These are phyloP conservation scores for Leccinum subspadiceum DNA, from an alignment of 1,284 basidiomycete species.

Conservation along the genomic window DNA sequence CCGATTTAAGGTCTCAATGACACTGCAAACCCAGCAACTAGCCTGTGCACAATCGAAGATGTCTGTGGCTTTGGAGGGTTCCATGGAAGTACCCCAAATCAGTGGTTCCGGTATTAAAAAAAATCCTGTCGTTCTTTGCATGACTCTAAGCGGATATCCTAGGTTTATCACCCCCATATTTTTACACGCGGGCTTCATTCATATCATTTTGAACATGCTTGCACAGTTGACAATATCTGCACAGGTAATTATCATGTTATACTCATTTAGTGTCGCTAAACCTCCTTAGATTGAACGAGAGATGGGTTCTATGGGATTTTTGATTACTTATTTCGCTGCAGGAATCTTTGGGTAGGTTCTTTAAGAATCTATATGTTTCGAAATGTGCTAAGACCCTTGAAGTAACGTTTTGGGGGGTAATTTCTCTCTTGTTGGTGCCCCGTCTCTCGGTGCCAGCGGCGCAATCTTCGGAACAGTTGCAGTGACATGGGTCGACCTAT, in stretches of 20 bases:
- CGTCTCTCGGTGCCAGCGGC: slow-evolving; percentile 91
- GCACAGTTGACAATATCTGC: slow-evolving; percentile 81
- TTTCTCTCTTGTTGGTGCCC: slow-evolving; percentile 85
- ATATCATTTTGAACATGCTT: slow-evolving; percentile 86
- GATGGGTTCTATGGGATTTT: slow-evolving; percentile 83
- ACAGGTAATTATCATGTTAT: slow-evolving; percentile 49
- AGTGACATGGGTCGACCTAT: slow-evolving; percentile 84
- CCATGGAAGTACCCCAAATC: slow-evolving; percentile 65
- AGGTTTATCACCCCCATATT: slow-evolving; percentile 88
- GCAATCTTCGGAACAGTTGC: slow-evolving; percentile 93
- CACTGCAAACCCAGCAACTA: slow-evolving; percentile 68
- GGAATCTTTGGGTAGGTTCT: slow-evolving; percentile 80
- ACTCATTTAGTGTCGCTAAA: slow-evolving; percentile 1
- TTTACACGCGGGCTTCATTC: slow-evolving; percentile 89
- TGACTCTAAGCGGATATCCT: slow-evolving; percentile 14
- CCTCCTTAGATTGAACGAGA: slow-evolving; percentile 71
- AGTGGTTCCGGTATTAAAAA: slow-evolving; percentile 71
- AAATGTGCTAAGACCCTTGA: slow-evolving; percentile 9
- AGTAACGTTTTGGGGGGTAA: slow-evolving; percentile 89
- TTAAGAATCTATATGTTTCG: neutral
- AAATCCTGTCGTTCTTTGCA: neutral
- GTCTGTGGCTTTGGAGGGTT: slow-evolving; percentile 92
- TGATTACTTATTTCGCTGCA: slow-evolving; percentile 82
- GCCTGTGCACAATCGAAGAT: slow-evolving; percentile 74
- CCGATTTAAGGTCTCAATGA: slow-evolving; percentile 62